Percentiles rank a stretch among this genome's conserved stretches.
phyloP scores from a whole-genome alignment of 768 basidiomycete species.

The Gloeostereum incarnatum region DNA sequence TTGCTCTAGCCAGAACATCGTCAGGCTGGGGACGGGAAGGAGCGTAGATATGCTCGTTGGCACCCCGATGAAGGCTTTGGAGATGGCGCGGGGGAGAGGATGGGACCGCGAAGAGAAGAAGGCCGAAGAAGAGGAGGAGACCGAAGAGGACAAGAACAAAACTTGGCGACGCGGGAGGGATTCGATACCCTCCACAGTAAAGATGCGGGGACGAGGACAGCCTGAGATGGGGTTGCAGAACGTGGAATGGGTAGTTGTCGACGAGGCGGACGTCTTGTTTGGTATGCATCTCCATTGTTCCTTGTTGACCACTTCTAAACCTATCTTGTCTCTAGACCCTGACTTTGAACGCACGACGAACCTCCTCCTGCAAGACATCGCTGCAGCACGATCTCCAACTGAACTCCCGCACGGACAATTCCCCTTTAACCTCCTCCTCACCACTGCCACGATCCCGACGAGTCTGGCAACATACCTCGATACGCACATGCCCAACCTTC shows the following conservation, averaged over 20 bases:
- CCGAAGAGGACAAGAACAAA: slow-evolving; percentile 13
- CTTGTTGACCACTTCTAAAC: neutral
- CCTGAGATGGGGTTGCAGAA: slow-evolving; percentile 55
- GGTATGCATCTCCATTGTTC: slow-evolving; percentile 33
- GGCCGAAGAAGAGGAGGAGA: slow-evolving; percentile 12
- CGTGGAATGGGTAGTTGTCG: slow-evolving; percentile 85
- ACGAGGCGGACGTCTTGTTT: slow-evolving; percentile 87
- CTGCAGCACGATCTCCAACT: slow-evolving; percentile 32
- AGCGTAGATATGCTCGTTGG: slow-evolving; percentile 52
- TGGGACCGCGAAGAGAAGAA: slow-evolving; percentile 33
- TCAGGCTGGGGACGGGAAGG: slow-evolving; percentile 3
- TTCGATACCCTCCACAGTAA: slow-evolving; percentile 4
- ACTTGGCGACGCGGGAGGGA: slow-evolving; percentile 19
- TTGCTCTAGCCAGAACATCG: slow-evolving; percentile 60
- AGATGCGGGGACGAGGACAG: slow-evolving; percentile 16
- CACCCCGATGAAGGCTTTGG: slow-evolving; percentile 55
- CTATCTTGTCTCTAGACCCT: slow-evolving; percentile 38
- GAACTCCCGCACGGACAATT: slow-evolving; percentile 30
- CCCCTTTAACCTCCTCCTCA: slow-evolving; percentile 76
- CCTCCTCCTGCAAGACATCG: slow-evolving; percentile 61
- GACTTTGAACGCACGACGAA: slow-evolving; percentile 76
- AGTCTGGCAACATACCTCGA: slow-evolving; percentile 61
- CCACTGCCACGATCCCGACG: slow-evolving; percentile 82
- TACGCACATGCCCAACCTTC: slow-evolving; percentile 47
- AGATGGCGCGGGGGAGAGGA: slow-evolving; percentile 43